These are phyloP conservation scores for Magnaporthiopsis rhizophila DNA, from an alignment of 2,329 filamentous ascomycete species.

Conservation along the genomic window DNA sequence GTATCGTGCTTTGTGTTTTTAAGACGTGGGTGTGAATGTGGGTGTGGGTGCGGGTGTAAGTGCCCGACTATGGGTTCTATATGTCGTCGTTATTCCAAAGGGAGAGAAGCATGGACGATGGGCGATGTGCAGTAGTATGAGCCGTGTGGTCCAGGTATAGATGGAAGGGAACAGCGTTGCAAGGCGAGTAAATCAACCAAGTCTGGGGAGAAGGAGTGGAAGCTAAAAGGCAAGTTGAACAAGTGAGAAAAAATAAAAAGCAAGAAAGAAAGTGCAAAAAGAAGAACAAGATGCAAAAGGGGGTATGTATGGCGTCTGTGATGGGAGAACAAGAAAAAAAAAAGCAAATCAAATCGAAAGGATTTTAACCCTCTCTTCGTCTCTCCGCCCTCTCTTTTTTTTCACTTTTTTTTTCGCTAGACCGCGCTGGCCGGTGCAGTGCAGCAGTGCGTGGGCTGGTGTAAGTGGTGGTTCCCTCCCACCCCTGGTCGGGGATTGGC, in stretches of 20 bases:
- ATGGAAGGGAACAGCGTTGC: not conserved
- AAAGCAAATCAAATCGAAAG: not conserved
- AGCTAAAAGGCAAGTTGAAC: not conserved
- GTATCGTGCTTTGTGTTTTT: not conserved
- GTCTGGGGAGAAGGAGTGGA: not conserved
- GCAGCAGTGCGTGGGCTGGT: conserved; percentile 2
- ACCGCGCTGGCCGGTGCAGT: not conserved
- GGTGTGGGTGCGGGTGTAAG: too few relatives aligned
- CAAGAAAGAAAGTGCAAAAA: conserved; percentile 1
- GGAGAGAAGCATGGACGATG: not conserved
- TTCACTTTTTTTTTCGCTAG: not conserved
- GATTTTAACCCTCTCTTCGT: not conserved
- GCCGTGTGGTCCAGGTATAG: not conserved
- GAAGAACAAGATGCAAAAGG: not conserved
- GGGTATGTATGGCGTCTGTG: too few relatives aligned
- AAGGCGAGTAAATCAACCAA: not conserved
- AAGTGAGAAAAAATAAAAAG: conserved; percentile 5
- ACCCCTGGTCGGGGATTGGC: not conserved
- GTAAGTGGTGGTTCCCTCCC: not conserved
- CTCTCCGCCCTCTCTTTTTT: not conserved
- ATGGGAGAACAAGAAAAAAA: not conserved
- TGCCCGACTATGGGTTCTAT: not conserved
- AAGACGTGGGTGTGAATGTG: not conserved
- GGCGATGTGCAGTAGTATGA: not conserved
- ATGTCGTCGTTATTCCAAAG: not conserved